phyloP scores from a whole-genome alignment of 208 protist genomes.

The Leishmania martiniquensis region DNA sequence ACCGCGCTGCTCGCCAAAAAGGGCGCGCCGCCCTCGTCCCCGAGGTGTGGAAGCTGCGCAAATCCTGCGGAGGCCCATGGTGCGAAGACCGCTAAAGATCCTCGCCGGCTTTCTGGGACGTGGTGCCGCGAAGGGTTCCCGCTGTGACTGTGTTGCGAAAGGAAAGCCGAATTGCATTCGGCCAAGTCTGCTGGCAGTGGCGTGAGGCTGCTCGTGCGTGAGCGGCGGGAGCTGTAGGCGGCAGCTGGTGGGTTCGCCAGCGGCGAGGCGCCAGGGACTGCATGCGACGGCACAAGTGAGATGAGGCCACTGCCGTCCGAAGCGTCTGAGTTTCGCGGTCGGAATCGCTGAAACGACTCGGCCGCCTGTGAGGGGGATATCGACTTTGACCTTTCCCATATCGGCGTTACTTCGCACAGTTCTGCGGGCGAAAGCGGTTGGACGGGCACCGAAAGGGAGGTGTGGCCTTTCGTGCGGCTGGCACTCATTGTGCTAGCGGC shows the following conservation, averaged over 20 bases:
- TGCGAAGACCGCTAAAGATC: too few relatives aligned
- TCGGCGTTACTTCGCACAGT: not conserved
- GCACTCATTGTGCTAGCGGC: not conserved
- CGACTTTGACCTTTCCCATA: not conserved
- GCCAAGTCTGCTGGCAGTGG: not conserved
- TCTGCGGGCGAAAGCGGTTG: not conserved
- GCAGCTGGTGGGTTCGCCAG: not conserved
- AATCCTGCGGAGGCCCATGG: not conserved
- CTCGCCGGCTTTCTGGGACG: not conserved
- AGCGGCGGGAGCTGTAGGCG: not conserved
- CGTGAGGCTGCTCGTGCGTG: not conserved
- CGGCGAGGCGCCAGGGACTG: not conserved
- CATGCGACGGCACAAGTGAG: not conserved
- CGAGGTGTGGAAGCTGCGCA: not conserved
- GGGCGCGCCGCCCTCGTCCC: not conserved
- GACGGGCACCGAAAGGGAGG: not conserved
- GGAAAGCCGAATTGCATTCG: not conserved
- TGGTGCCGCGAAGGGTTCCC: not conserved
- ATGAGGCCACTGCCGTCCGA: not conserved
- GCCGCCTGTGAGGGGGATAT: not conserved
- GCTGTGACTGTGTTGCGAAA: not conserved
- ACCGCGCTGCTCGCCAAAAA: not conserved
- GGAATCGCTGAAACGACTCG: not conserved
- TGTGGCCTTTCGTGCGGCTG: not conserved
- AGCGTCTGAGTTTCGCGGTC: not conserved